phyloP scores from a whole-genome alignment of 495 filamentous ascomycete species.

The Tuber melanosporum region DNA sequence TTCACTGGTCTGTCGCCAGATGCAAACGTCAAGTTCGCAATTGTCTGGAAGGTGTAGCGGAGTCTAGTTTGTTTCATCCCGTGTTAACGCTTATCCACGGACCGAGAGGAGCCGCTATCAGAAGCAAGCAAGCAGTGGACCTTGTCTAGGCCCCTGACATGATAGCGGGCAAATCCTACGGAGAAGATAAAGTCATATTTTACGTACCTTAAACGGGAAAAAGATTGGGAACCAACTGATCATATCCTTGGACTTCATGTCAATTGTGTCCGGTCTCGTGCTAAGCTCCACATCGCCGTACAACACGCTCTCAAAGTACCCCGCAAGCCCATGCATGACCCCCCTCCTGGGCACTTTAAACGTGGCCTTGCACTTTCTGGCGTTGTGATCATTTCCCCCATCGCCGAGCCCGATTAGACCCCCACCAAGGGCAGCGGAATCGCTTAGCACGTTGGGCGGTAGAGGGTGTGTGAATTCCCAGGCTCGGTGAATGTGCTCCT shows the following conservation, averaged over 20 bases:
- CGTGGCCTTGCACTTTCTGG: slow-evolving; percentile 54
- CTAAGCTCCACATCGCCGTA: slow-evolving; percentile 81
- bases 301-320: slow-evolving; percentile 91
- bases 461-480: slow-evolving; percentile 66
- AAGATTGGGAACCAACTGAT: slow-evolving; percentile 99
- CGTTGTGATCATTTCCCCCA: slow-evolving; percentile 80
- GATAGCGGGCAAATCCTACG: background rate
- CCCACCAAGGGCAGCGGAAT: slow-evolving; percentile 48
- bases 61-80: slow-evolving; percentile 50
- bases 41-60: slow-evolving; percentile 82
- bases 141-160: slow-evolving; percentile 8
- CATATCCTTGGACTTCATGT: slow-evolving; percentile 88
- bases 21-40: slow-evolving; percentile 76
- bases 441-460: slow-evolving; percentile 44
- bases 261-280: slow-evolving; percentile 87
- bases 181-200: slow-evolving; percentile 7
- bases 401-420: slow-evolving; percentile 57
- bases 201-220: slow-evolving; percentile 84
- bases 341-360: slow-evolving; percentile 54
- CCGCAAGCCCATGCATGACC: slow-evolving; percentile 82
- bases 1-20: slow-evolving; percentile 93
- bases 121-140: slow-evolving; percentile 5
- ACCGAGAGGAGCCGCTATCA: slow-evolving; percentile 9
- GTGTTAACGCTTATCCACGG: slow-evolving; percentile 11
- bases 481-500: slow-evolving; percentile 56